These are phyloP conservation scores for Fusarium torreyae DNA, from an alignment of 2,329 filamentous ascomycete species.

Conservation along the genomic window DNA sequence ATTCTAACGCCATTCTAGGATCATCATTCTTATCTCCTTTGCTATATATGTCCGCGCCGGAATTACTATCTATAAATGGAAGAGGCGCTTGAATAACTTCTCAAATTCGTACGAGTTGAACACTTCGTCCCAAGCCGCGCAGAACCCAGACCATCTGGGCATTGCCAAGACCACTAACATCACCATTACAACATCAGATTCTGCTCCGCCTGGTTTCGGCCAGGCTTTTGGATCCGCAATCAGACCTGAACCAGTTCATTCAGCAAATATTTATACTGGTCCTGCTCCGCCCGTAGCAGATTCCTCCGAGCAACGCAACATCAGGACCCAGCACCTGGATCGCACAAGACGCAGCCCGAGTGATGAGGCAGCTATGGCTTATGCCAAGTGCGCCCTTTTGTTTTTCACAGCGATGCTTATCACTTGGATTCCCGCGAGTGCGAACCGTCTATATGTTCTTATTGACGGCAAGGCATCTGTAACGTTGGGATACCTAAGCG, in stretches of 20 bases:
- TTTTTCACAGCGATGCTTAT: constrained; percentile 20
- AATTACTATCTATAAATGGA: constrained; percentile 20
- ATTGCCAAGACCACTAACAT: constrained; percentile 19
- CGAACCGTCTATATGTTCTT: constrained; percentile 23
- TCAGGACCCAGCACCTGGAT: not conserved
- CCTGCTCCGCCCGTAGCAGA: not conserved
- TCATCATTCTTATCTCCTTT: constrained; percentile 6
- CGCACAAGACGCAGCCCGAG: constrained; percentile 1
- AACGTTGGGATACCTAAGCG: constrained; percentile 5
- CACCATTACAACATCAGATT: constrained; percentile 6
- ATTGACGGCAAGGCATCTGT: constrained; percentile 9
- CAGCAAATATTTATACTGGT: constrained; percentile 3
- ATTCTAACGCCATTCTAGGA: constrained; percentile 5
- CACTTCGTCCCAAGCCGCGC: constrained; percentile 1
- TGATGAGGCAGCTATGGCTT: constrained; percentile 18
- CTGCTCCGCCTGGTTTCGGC: not conserved
- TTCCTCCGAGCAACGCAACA: not conserved
- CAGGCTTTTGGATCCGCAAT: not conserved
- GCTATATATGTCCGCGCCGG: constrained; percentile 9
- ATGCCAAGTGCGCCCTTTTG: constrained; percentile 15
- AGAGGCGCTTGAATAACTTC: constrained; percentile 1
- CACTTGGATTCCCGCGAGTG: constrained; percentile 21
- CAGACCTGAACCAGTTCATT: constrained; percentile 13
- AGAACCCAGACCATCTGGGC: not conserved
- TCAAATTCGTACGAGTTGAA: constrained; percentile 15